Evolutionary conservation across 2,329 filamentous ascomycete genomes (phyloP).

Genomic region (Arachnopeziza araneosa): DNA sequence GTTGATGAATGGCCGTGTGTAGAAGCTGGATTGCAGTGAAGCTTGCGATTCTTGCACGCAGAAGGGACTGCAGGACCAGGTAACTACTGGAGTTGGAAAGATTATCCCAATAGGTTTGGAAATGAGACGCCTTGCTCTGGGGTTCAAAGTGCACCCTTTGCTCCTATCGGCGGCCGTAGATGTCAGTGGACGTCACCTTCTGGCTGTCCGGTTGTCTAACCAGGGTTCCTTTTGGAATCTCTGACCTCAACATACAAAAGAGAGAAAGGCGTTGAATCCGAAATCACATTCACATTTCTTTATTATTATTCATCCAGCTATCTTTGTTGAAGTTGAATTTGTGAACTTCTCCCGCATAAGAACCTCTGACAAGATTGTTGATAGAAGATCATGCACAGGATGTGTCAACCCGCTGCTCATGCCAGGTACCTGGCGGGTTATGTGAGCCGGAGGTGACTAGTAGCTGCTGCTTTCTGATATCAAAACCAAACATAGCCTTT

Average conservation of each 20-base stretch:
- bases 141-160: neutral
- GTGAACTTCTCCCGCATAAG: neutral
- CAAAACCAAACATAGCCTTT: too few species aligned
- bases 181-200: neutral
- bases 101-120: neutral
- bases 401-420: conserved; percentile 8
- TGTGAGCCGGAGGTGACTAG: too few species aligned
- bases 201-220: neutral
- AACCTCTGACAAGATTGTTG: neutral
- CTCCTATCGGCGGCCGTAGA: neutral
- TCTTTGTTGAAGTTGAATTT: neutral
- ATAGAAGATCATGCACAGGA: conserved; percentile 9
- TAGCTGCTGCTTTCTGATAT: too few species aligned
- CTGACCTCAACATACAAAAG: neutral
- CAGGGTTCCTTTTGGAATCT: neutral
- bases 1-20: neutral
- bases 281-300: neutral
- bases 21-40: neutral
- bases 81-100: neutral
- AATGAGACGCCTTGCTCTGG: neutral
- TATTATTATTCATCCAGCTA: neutral
- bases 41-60: neutral
- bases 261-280: neutral
- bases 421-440: too few species aligned
- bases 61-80: neutral